phyloP scores from a whole-genome alignment of 23 red algal species.

The Pyropia yezoensis region DNA sequence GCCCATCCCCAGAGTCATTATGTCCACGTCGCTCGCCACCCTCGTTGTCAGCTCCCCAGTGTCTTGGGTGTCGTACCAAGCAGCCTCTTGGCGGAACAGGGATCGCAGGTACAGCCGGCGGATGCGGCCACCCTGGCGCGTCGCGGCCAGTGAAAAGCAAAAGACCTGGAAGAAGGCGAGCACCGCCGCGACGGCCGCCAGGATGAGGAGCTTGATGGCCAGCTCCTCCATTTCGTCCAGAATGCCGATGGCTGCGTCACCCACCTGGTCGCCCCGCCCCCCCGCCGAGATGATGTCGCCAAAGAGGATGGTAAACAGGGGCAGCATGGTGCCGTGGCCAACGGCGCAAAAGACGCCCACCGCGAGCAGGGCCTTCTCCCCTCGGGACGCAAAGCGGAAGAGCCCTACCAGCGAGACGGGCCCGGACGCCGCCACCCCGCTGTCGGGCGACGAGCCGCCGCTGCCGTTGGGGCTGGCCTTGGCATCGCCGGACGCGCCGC shows the following conservation, averaged over 20 bases:
- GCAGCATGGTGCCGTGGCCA: slow-evolving; percentile 55
- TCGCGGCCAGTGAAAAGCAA: slow-evolving; percentile 60
- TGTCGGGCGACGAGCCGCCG: too few species aligned
- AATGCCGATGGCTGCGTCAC: slow-evolving; percentile 15
- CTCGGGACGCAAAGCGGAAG: slow-evolving; percentile 32
- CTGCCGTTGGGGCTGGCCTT: too few species aligned
- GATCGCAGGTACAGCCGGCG: slow-evolving; percentile 57
- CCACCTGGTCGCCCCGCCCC: slow-evolving; percentile 8
- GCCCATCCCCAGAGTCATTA: slow-evolving; percentile 50
- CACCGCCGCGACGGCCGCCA: slow-evolving; percentile 67
- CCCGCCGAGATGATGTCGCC: slow-evolving; percentile 66
- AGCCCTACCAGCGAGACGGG: slow-evolving; percentile 31
- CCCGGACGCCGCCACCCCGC: neutral
- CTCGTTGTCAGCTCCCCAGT: slow-evolving; percentile 59
- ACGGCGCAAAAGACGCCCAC: slow-evolving; percentile 36
- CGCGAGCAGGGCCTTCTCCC: slow-evolving; percentile 26
- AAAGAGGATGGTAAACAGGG: slow-evolving; percentile 79
- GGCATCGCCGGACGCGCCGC: too few species aligned
- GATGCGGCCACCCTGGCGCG: slow-evolving; percentile 46
- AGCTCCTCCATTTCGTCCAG: slow-evolving; percentile 33
- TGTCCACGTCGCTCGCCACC: slow-evolving; percentile 57
- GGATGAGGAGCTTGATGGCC: slow-evolving; percentile 65
- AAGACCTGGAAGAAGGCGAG: slow-evolving; percentile 43
- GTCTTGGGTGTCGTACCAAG: slow-evolving; percentile 57
- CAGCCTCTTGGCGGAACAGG: slow-evolving; percentile 51